Evolutionary conservation across 345 rosid species (phyloP), one percentile per base, ranked within the genome.

Genomic region (Geranium rotundifolium): DNA sequence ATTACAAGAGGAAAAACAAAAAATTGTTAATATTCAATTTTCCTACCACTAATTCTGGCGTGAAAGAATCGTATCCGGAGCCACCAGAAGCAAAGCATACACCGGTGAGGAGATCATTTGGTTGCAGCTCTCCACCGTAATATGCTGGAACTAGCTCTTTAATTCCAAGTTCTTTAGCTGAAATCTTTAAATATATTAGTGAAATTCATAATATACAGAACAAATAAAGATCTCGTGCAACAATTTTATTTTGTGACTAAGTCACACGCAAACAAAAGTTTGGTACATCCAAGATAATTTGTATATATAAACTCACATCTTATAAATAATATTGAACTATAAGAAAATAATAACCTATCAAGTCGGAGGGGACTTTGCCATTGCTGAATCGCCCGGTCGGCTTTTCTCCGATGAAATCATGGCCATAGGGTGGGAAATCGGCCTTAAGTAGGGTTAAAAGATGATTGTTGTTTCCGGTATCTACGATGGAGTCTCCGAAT

Each of bases 41-140:
- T 5, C 14, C 54, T 73, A 87, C 97, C 86, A 31, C 69, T 41
- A 81, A 19, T 60, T 50, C 67, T 0, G 95, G 61, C 30, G 95
- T 90, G 46, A 82, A 27, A 5, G 95, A 87, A 74, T 87, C 95
- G 56, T 70, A 90, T 19, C 97, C 97, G 1, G 74, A n/a, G 60
- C 83, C 97, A 17, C 95, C 89, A 0, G 95, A 81, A 56, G 95
- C 97, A 65, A 90, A 90, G 69, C 77, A 67, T 5, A 85, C 97
- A 17, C 97, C 97, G 0, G 95, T 85, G 64, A 79, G 54, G 16
- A 88, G 79, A 76, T 90, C 89, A 46, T 67, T n/a, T 2, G 81
- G 66, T 63, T 52, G 66, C 52, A 90, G 29, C 2, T 70, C 64
- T 37, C 82, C 84, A 55, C 81, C 88, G 18, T 82, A 58, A 66